Percentiles rank a stretch among this genome's conserved stretches.
phyloP scores from a whole-genome alignment of 2,329 filamentous ascomycete genomes.

The Colletotrichum higginsianum region DNA sequence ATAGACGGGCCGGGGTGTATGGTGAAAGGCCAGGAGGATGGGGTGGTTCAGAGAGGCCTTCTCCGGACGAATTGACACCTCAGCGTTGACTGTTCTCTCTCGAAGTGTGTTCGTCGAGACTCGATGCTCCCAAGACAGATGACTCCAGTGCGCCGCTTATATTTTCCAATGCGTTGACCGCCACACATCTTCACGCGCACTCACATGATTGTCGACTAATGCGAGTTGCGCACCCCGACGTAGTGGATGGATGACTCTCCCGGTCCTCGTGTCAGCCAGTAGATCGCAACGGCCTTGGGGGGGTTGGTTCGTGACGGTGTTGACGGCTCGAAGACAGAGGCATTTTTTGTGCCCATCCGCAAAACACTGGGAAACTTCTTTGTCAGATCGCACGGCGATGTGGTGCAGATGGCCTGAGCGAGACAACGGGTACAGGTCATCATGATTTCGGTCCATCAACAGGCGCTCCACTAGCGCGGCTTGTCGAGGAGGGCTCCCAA shows the following conservation, averaged over 20 bases:
- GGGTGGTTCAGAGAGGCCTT: constrained; percentile 13
- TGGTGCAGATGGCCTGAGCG: constrained; percentile 37
- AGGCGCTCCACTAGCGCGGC: constrained; percentile 34
- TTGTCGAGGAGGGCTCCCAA: constrained; percentile 21
- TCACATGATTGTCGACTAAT: constrained; percentile 44
- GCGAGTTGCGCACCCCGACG: constrained; percentile 34
- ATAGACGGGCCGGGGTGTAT: neutral
- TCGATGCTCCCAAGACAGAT: constrained; percentile 14
- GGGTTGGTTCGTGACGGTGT: constrained; percentile 1
- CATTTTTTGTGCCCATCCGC: neutral
- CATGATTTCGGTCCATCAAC: constrained; percentile 33
- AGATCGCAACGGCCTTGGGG: constrained; percentile 2
- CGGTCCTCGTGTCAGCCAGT: constrained; percentile 25
- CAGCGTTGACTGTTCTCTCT: constrained; percentile 1
- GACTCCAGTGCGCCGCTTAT: constrained; percentile 21
- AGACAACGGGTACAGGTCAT: constrained; percentile 41
- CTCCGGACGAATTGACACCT: constrained; percentile 11
- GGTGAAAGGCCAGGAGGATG: constrained; percentile 24
- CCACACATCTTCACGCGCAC: constrained; percentile 32
- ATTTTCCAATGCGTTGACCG: constrained; percentile 28
- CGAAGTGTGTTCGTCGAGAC: constrained; percentile 9
- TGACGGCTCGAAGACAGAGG: neutral
- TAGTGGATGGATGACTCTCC: constrained; percentile 38
- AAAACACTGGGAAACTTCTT: constrained; percentile 16
- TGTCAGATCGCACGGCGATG: constrained; percentile 38